Evolutionary conservation across 2,329 filamentous ascomycete species (phyloP), one percentile per base, ranked within the genome.

Genomic region (Alternaria longipes): DNA sequence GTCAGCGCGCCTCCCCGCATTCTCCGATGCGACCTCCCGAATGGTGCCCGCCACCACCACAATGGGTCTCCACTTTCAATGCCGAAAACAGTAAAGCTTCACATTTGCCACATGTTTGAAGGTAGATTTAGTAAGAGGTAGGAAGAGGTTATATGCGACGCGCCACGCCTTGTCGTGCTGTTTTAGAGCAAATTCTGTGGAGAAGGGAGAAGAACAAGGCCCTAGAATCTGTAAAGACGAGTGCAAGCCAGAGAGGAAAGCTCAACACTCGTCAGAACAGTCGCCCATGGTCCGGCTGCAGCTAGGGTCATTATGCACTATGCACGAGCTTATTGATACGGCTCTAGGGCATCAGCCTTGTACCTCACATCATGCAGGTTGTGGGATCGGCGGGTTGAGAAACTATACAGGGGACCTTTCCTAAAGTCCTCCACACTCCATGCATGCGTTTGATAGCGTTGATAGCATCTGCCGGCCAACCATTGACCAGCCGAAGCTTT

Each of bases 1-100:
- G 56, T 58, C 49, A 56, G 56, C 30, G 28, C 64, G 64, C 64
- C 20, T 66, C 64, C 64, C 64, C 64, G 56, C 64, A 62, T 44
- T 64, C 45, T 64, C 64, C 64, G 61, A 60, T 44, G 50, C 38
- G n/a, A 42, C 20, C 18, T 42, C 60, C 54, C 56, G 45, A 41
- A 18, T 46, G 38, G 42, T 20, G 41, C 56, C 45, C 40, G 38
- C 45, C 30, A 56, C 40, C 54, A 46, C 20, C n/a, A 26, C 5
- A 42, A 32, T 64, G 64, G 64, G 54, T 66, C 64, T 66, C 64
- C 64, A 58, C 64, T 45, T 22, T 22, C 47, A 42, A 58, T 9
- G 11, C 62, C 64, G 63, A 26, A 54, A 56, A 45, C 16, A 42
- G 47, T 54, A 54, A 60, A 56, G 51, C 26, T 54, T 41, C 28